Percentiles rank a stretch among this genome's conserved stretches.
Evolutionary conservation across 176 grass and related monocot species (phyloP).

Genomic region (Avena insularis): DNA sequence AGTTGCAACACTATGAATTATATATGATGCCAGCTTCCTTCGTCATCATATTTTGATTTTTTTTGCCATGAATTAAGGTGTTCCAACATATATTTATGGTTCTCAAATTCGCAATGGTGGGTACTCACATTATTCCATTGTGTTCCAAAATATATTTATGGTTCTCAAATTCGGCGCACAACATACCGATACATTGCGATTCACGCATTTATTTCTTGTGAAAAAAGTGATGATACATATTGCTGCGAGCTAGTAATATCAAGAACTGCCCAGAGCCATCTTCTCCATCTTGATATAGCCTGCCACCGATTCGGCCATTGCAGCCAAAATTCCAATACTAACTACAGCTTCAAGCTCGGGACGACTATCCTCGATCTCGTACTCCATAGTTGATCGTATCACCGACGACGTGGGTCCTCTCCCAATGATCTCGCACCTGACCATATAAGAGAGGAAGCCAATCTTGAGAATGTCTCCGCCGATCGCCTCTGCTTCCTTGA

Average conservation of each 20-base stretch:
- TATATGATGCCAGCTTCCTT: too few relatives aligned
- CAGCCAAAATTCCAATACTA: constrained; percentile 26
- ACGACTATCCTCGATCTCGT: constrained; percentile 27
- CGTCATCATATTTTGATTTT: too few relatives aligned
- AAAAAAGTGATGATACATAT: not conserved
- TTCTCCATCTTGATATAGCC: constrained; percentile 43
- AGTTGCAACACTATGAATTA: too few relatives aligned
- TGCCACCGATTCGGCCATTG: not conserved
- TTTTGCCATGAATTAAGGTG: too few relatives aligned
- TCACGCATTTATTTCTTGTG: not conserved
- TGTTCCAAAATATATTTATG: too few relatives aligned
- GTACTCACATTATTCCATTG: too few relatives aligned
- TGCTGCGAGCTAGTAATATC: not conserved
- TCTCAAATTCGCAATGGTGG: too few relatives aligned
- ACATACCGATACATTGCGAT: too few relatives aligned
- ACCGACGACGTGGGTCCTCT: constrained; percentile 27
- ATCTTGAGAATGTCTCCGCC: constrained; percentile 35
- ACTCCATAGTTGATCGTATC: constrained; percentile 41
- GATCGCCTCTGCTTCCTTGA: constrained; percentile 37
- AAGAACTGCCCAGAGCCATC: not conserved
- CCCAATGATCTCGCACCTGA: constrained; percentile 32
- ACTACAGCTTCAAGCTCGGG: constrained; percentile 30
- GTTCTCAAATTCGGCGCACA: too few relatives aligned
- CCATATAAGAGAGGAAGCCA: constrained; percentile 42
- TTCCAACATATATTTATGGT: too few relatives aligned